These are phyloP conservation scores for Tricladium varicosporioides DNA, from an alignment of 2,329 filamentous ascomycete genomes.

Conservation along the genomic window DNA sequence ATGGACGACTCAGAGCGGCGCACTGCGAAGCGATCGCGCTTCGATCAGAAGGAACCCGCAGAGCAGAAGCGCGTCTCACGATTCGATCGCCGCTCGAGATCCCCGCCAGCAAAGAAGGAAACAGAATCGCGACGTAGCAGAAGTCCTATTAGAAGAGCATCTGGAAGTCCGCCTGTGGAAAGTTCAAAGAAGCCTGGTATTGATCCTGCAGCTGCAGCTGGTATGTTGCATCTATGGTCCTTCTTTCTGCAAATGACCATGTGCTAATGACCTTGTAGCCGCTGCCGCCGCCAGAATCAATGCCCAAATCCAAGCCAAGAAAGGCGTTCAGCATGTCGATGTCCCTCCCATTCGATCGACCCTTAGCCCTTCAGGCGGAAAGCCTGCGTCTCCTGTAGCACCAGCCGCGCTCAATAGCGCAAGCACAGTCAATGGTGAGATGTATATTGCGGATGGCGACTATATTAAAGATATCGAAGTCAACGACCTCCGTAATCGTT, in stretches of 20 bases:
- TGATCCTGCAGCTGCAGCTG: constrained; percentile 76
- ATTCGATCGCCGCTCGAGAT: constrained; percentile 90
- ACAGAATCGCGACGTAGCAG: constrained; percentile 72
- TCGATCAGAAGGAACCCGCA: constrained; percentile 79
- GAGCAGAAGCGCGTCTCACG: constrained; percentile 74
- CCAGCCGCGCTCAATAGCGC: constrained; percentile 40
- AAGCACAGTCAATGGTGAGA: constrained; percentile 69
- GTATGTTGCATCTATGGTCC: constrained; percentile 45
- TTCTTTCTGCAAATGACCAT: background rate
- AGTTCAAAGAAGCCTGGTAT: constrained; percentile 44
- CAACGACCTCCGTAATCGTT: constrained; percentile 95
- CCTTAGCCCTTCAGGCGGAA: constrained; percentile 24
- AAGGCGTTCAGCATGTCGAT: constrained; percentile 86
- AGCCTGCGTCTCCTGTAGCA: constrained; percentile 29
- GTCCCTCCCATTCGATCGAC: constrained; percentile 71
- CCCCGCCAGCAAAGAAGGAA: constrained; percentile 61
- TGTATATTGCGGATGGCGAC: constrained; percentile 94
- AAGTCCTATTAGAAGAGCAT: constrained; percentile 63
- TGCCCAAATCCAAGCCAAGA: constrained; percentile 79
- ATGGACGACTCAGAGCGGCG: constrained; percentile 80
- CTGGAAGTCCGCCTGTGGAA: constrained; percentile 31
- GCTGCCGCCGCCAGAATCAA: constrained; percentile 89
- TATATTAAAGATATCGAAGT: constrained; percentile 99
- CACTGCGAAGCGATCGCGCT: constrained; percentile 79
- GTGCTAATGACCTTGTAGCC: constrained; percentile 48